Conservation (phyloP, 257 asterid genomes). For the Salvia splendens region DNA sequence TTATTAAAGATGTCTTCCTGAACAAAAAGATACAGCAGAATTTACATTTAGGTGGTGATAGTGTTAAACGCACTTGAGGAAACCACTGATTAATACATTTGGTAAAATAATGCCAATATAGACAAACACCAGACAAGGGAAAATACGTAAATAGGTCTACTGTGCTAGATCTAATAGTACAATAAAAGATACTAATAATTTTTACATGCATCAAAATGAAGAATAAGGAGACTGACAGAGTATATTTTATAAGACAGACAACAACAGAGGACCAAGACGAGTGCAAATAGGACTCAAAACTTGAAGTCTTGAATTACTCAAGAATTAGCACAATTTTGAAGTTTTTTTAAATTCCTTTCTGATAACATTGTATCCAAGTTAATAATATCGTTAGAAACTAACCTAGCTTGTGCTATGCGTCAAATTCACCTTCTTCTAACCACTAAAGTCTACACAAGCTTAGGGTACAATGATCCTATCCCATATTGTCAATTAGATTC, state of each 20-base stretch:
- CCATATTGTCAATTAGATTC: constrained; percentile 2
- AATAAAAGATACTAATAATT: background rate
- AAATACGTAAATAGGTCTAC: constrained; percentile 1
- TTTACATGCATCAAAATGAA: constrained; percentile 7
- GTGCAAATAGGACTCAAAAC: background rate
- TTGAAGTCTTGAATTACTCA: background rate
- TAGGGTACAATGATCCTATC: background rate
- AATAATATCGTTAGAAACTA: background rate
- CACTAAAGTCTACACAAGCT: background rate
- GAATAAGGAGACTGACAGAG: background rate
- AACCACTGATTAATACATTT: constrained; percentile 1
- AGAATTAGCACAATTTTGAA: background rate
- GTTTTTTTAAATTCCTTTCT: no score
- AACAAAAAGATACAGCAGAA: background rate
- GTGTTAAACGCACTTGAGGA: constrained; percentile 2
- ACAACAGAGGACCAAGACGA: background rate
- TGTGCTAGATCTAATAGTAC: background rate
- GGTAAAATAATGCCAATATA: constrained; percentile 10
- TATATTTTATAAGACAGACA: background rate
- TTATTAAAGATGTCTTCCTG: constrained; percentile 18
- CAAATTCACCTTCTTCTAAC: background rate
- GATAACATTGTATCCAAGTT: background rate
- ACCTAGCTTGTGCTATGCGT: background rate
- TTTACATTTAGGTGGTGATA: background rate
- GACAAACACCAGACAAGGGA: background rate